phyloP scores from a whole-genome alignment of 208 protist species.

The Leishmania braziliensis region DNA sequence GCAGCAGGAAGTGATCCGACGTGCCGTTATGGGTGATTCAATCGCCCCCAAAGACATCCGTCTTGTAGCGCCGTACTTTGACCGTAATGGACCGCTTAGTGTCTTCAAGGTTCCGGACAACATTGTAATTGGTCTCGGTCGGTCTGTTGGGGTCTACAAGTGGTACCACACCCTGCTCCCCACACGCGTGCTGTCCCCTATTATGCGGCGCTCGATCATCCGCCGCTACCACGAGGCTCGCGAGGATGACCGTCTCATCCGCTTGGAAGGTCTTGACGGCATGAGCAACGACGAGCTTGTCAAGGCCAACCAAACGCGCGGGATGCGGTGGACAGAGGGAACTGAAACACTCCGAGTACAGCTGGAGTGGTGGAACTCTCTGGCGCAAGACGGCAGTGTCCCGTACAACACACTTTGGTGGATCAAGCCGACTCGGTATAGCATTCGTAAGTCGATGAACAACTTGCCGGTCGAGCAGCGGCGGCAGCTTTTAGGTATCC shows the following conservation, averaged over 20 bases:
- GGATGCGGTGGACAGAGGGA: constrained; percentile 89
- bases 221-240: constrained; percentile 79
- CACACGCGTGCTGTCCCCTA: constrained; percentile 52
- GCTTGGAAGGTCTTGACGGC: constrained; percentile 79
- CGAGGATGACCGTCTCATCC: constrained; percentile 84
- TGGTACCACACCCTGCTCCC: constrained; percentile 79
- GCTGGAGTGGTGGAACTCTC: constrained; percentile 85
- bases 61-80: constrained; percentile 77
- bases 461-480: constrained; percentile 79
- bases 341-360: constrained; percentile 83
- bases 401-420: constrained; percentile 92
- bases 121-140: constrained; percentile 70
- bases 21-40: constrained; percentile 70
- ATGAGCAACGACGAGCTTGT: constrained; percentile 82
- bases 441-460: constrained; percentile 85
- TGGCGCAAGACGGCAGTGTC: constrained; percentile 74
- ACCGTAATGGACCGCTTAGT: constrained; percentile 78
- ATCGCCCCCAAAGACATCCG: constrained; percentile 79
- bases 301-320: constrained; percentile 83
- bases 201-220: constrained; percentile 72
- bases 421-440: constrained; percentile 88
- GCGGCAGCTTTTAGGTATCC: constrained; percentile 87
- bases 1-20: constrained; percentile 83
- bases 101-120: constrained; percentile 82
- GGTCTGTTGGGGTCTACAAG: constrained; percentile 73